Evolutionary conservation across 2,329 filamentous ascomycete species (phyloP).

Genomic region (Hymenotorrendiella dingleyae): DNA sequence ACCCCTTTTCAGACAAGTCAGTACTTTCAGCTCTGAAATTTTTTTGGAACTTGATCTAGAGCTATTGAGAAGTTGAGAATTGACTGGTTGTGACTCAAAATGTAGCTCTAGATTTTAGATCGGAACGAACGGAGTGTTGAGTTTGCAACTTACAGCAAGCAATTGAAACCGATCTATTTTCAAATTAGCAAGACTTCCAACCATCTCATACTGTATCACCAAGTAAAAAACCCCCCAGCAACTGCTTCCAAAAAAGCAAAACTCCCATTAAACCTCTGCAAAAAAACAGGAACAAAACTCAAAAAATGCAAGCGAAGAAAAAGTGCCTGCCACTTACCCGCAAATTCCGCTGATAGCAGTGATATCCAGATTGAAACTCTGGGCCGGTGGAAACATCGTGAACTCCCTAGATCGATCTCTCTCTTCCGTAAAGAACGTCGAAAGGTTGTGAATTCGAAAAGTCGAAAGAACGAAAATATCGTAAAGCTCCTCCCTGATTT

Average conservation of each 20-base stretch:
- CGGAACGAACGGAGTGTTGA: no score
- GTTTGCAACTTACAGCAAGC: constrained; percentile 60
- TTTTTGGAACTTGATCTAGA: no score
- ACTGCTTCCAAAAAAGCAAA: neutral
- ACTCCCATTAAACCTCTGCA: neutral
- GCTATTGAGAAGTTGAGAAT: no score
- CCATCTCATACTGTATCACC: neutral
- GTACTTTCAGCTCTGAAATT: neutral
- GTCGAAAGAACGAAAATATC: no score
- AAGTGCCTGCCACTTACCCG: constrained; percentile 65
- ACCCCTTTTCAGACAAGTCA: constrained; percentile 54
- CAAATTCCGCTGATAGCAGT: constrained; percentile 90
- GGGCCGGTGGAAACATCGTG: constrained; percentile 42
- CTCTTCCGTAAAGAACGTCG: no score
- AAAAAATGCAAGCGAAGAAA: no score
- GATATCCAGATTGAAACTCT: constrained; percentile 66
- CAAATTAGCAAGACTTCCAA: constrained; percentile 7
- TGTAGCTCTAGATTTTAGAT: neutral
- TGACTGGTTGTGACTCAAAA: no score
- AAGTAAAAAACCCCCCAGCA: neutral
- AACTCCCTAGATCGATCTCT: no score
- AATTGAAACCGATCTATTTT: constrained; percentile 78
- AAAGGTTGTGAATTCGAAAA: no score
- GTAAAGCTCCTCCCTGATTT: no score
- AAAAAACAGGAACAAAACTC: neutral